Base-by-base conservation (phyloP, 306 rosid genomes). In the Leucaena leucocephala region DNA sequence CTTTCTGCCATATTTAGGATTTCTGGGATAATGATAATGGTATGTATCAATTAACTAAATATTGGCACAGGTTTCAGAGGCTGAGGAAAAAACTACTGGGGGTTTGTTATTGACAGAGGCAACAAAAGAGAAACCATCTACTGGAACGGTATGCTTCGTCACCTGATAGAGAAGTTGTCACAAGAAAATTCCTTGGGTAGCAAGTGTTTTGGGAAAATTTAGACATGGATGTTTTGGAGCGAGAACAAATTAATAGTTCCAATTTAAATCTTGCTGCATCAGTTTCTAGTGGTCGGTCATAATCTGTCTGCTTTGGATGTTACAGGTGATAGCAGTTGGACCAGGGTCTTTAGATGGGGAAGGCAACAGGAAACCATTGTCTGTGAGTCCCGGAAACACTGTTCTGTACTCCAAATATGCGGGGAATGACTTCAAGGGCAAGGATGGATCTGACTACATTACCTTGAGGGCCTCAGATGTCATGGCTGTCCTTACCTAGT, bases 331-430 rank as follows among this genome's bases (percentile, higher is more conserved):
- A 62, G 98, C 97, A 0, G 94, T 87, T 78, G 98, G 98, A 68
- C 93, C 94, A 0, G 94, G 98, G 40, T 48, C 87, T 78, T 39
- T 88, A 57, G 97, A 96, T 7, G 99, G 91, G 67, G 93, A 88
- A 82, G 98, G 99, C 61, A 90, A 89, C 68, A 77, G 67, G 81
- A 96, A 90, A 77, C 88, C 97, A 0, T 72, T 90, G 68, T 54
- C 92, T 63, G 2, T 88, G 2, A 34, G 68, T 15, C 58, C 90
- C 1, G 97, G 96, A 39, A 87, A 84, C 80, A 91, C 90, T 2
- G 96, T 93, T 21, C 13, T 96, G 87, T 96, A 89, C 90, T 91
- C 98, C 52, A 90, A 93, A 71, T 96, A 93, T 5, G 97, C 93
- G 0, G 92, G 98, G 72, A 96, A 83, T 43, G 97, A 96, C 84